These are phyloP conservation scores for Boletus rufocinnamomeus DNA, from an alignment of 768 basidiomycete genomes.

Conservation along the genomic window DNA sequence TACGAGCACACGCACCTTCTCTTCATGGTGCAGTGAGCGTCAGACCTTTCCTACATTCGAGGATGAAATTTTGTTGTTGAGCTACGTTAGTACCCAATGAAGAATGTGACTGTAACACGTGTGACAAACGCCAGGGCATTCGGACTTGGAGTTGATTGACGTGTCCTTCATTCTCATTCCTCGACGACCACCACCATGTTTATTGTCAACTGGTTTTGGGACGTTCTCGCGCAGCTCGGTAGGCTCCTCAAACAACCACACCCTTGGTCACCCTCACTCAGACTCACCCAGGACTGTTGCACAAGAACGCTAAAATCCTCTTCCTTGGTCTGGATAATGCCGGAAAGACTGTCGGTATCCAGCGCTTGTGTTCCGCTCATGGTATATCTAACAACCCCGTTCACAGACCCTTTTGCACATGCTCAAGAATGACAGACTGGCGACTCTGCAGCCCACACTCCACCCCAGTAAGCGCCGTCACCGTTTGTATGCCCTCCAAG, in stretches of 20 bases:
- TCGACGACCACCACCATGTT: constrained; percentile 55
- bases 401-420: constrained; percentile 91
- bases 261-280: not conserved
- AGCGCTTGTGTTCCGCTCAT: not conserved
- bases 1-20: constrained; percentile 58
- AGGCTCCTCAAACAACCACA: constrained; percentile 26
- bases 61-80: not conserved
- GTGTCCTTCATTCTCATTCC: constrained; percentile 24
- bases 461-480: constrained; percentile 80
- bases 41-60: constrained; percentile 64
- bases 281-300: constrained; percentile 66
- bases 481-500: not conserved
- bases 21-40: constrained; percentile 57
- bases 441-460: constrained; percentile 95
- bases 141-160: constrained; percentile 12
- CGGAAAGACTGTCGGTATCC: constrained; percentile 84
- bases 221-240: constrained; percentile 93
- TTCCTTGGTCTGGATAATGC: constrained; percentile 99
- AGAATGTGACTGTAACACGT: constrained; percentile 8
- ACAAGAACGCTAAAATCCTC: constrained; percentile 99
- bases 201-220: constrained; percentile 96
- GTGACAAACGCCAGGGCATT: not conserved
- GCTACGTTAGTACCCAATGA: not conserved
- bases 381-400: constrained; percentile 6
- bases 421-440: constrained; percentile 98